Conservation (phyloP, 495 filamentous ascomycete species). For the Oidiodendron maius region DNA sequence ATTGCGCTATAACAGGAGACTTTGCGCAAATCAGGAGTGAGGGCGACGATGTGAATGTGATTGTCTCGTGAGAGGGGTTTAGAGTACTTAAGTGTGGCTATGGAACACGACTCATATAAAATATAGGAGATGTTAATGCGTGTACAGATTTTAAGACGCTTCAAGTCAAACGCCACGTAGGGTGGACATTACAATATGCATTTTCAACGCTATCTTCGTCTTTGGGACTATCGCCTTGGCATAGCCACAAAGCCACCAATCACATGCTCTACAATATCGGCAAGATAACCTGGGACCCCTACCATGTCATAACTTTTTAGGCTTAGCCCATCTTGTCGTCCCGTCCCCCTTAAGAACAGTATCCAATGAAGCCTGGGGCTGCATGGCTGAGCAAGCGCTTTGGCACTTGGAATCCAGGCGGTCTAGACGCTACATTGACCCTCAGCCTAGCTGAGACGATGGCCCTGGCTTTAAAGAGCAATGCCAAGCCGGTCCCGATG, state of each 20-base stretch:
- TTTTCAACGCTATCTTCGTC: too few species aligned
- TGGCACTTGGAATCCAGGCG: not conserved
- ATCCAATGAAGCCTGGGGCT: not conserved
- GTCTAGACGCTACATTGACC: not conserved
- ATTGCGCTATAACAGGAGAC: conserved; percentile 21
- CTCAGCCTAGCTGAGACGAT: not conserved
- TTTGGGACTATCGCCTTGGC: too few species aligned
- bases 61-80: conserved; percentile 2
- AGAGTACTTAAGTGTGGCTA: conserved; percentile 2
- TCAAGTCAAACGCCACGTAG: not conserved
- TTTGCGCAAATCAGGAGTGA: conserved; percentile 18
- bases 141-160: conserved; percentile 1
- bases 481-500: not conserved
- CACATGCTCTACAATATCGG: too few species aligned
- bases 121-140: not conserved
- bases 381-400: not conserved
- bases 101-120: not conserved
- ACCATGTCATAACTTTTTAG: too few species aligned
- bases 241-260: too few species aligned
- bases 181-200: too few species aligned
- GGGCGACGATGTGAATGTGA: conserved; percentile 11
- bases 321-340: not conserved
- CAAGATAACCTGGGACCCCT: too few species aligned
- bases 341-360: not conserved
- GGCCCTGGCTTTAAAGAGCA: not conserved